Evolutionary conservation across 176 grass and related monocot species (phyloP).

Genomic region (Calamus simplicifolius): DNA sequence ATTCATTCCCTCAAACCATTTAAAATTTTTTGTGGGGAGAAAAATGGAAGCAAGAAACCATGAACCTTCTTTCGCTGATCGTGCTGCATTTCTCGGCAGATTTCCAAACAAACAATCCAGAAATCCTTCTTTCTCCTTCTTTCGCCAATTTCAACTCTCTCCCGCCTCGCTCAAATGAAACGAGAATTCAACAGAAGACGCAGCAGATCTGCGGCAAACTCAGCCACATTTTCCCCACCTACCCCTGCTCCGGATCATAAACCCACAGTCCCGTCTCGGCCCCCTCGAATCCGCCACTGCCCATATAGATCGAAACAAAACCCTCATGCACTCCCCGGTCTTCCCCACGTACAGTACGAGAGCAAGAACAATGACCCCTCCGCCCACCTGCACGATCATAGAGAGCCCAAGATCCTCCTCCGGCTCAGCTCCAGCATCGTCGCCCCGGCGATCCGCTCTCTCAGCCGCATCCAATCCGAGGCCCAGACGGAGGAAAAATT

Average conservation of each 20-base stretch:
- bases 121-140: background rate
- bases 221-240: slow-evolving; percentile 26
- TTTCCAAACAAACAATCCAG: background rate
- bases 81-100: background rate
- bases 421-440: no score
- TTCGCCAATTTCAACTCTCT: no score
- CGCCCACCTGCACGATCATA: no score
- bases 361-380: no score
- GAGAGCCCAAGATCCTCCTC: no score
- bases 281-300: background rate
- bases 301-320: background rate
- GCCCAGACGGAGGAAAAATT: no score
- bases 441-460: no score
- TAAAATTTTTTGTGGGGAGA: no score
- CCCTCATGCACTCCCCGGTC: background rate
- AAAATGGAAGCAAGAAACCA: background rate
- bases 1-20: no score
- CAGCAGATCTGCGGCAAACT: background rate
- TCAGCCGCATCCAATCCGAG: no score
- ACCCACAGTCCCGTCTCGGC: background rate
- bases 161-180: no score
- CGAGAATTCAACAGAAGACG: no score
- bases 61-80: slow-evolving; percentile 4
- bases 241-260: slow-evolving; percentile 15
- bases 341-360: background rate